Evolutionary conservation across 345 rosid genomes (phyloP).

Genomic region (Cardamine chenopodiifolia): DNA sequence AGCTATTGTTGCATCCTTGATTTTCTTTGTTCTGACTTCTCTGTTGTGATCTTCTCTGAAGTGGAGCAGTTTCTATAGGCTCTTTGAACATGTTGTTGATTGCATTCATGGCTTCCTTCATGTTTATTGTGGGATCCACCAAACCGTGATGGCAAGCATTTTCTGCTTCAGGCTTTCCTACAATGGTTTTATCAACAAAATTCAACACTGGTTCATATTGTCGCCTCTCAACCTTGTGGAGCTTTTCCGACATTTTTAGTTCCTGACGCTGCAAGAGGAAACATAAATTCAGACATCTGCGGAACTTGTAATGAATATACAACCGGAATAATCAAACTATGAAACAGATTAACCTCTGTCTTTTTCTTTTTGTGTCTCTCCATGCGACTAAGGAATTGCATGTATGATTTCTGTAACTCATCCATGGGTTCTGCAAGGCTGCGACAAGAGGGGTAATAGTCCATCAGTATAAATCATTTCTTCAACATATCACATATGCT

Average conservation of each 20-base stretch:
- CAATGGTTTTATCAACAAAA: constrained; percentile 70
- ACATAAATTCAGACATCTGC: constrained; percentile 14
- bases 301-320: constrained; percentile 13
- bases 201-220: constrained; percentile 48
- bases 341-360: constrained; percentile 52
- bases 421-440: constrained; percentile 89
- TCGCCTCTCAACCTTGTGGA: constrained; percentile 35
- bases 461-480: background rate
- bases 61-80: constrained; percentile 70
- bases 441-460: constrained; percentile 27
- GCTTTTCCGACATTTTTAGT: constrained; percentile 44
- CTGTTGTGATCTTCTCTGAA: constrained; percentile 48
- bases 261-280: constrained; percentile 50
- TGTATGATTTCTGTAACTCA: constrained; percentile 83
- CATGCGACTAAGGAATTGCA: constrained; percentile 76
- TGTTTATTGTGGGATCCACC: constrained; percentile 83
- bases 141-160: constrained; percentile 85
- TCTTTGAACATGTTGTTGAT: constrained; percentile 84
- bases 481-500: constrained; percentile 8
- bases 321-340: constrained; percentile 22
- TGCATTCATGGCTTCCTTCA: constrained; percentile 85
- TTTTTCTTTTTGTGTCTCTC: constrained; percentile 67
- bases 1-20: constrained; percentile 41
- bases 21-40: constrained; percentile 49
- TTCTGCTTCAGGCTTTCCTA: constrained; percentile 76